Conservation (phyloP, 805 yeast genomes). For the Wickerhamomyces xylosicus region DNA sequence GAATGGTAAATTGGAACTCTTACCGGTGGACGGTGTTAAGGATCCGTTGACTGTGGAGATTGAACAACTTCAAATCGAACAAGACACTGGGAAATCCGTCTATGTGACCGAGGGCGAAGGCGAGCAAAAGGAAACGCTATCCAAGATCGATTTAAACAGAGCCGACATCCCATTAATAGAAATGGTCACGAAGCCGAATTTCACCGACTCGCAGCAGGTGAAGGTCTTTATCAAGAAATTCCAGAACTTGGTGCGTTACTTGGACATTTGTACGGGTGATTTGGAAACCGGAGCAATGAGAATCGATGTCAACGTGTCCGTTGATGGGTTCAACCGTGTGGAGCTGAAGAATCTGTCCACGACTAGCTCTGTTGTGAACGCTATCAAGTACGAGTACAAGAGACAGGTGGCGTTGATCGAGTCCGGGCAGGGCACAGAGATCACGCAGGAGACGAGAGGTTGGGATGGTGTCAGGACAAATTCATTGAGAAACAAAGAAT, state of each 20-base stretch:
- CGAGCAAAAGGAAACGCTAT: conserved; percentile 15
- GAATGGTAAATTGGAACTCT: conserved; percentile 47
- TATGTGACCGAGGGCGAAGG: conserved; percentile 28
- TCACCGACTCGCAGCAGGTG: conserved; percentile 55
- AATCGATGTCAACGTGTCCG: conserved; percentile 88
- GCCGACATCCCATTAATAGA: conserved; percentile 83
- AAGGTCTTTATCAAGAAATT: conserved; percentile 73
- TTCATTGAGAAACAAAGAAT: conserved; percentile 67
- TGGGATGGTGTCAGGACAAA: conserved; percentile 78
- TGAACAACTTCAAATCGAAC: conserved; percentile 84
- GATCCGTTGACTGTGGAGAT: conserved; percentile 42
- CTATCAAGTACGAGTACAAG: conserved; percentile 60
- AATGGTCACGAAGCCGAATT: conserved; percentile 85
- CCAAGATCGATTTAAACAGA: conserved; percentile 71
- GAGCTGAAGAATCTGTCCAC: conserved; percentile 88
- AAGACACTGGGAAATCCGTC: conserved; percentile 81
- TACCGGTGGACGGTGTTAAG: conserved; percentile 42
- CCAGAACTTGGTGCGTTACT: conserved; percentile 56
- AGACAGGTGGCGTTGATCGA: conserved; percentile 52
- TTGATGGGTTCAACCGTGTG: conserved; percentile 61
- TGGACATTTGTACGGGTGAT: conserved; percentile 79
- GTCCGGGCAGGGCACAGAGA: conserved; percentile 22
- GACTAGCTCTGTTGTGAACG: conserved; percentile 67
- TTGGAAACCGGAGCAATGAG: conserved; percentile 92
- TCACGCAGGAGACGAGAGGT: conserved; percentile 66